Conservation (phyloP, 371 early-diverging fungal species). For the Syncephalastrum racemosum region DNA sequence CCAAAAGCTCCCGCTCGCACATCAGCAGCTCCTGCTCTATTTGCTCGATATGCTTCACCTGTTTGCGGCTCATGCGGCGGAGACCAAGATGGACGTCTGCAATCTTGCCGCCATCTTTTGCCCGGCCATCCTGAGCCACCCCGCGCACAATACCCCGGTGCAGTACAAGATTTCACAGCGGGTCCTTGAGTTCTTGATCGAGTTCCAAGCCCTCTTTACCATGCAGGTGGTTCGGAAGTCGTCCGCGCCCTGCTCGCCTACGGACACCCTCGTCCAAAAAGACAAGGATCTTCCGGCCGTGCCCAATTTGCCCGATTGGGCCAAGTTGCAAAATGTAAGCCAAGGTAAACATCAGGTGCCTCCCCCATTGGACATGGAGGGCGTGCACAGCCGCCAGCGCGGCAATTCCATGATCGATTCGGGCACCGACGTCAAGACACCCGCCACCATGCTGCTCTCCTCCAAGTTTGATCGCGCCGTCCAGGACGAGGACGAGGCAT, state of each 20-base stretch:
- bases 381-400: no score
- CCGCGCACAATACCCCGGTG: conserved; percentile 53
- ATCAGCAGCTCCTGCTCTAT: conserved; percentile 63
- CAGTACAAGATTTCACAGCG: conserved; percentile 58
- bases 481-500: conserved; percentile 1
- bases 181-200: conserved; percentile 59
- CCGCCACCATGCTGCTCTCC: conserved; percentile 3
- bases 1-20: conserved; percentile 51
- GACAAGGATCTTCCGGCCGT: no score
- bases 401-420: conserved; percentile 4
- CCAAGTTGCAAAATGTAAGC: no score
- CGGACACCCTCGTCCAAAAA: no score
- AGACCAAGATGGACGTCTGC: conserved; percentile 55
- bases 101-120: conserved; percentile 65
- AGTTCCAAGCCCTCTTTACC: conserved; percentile 44
- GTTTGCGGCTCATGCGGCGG: conserved; percentile 48
- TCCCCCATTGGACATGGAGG: no score
- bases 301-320: no score
- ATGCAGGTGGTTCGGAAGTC: conserved; percentile 18
- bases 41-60: conserved; percentile 57
- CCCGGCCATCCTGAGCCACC: conserved; percentile 58
- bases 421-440: conserved; percentile 15
- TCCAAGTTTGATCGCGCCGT: neutral
- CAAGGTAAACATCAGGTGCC: no score
- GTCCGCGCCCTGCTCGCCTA: no score